Base-by-base conservation (phyloP, 768 basidiomycete genomes). In the Asterophora lycoperdoides region DNA sequence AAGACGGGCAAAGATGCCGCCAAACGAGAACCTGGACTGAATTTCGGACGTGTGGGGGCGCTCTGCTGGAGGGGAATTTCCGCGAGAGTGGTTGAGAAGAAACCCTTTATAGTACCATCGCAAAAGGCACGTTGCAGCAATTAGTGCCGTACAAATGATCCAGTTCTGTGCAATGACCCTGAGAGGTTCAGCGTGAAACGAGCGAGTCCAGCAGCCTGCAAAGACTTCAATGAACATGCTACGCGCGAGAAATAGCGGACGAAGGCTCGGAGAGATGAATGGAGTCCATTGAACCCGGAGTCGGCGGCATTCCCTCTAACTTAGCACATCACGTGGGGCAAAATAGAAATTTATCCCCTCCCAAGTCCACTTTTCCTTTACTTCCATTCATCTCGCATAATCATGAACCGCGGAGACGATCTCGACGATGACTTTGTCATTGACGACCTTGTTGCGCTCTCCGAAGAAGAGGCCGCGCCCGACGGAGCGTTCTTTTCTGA, bases 391-490 rank as follows among this genome's bases (percentile, higher is more conserved):
- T 48, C 41, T 35, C 34, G 52, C 18, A 20, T 44, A 26, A 56
- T 46, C 52, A 68, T 67, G 64, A 65, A 64, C 30, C 70, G 72
- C 52, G 83, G 84, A 36, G 88, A 93, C 72, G 89, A 89, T 72
- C 74, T 93, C 15, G 88, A 87, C 41, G 91, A 93, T 63, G 86
- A 91, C 55, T 90, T 86, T 60, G 71, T 86, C 43, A 76, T 76
- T 28, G 84, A 93, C 53, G 83, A 84, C 37, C 69, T 79, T 11
- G 77, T 87, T 0, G 83, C 81, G 0, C 67, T 78, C 11, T 84
- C 82, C 0, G 84, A 74, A 9, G 83, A 80, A 39, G 86, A 86
- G 53, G 79, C 63, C 8, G 60, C 65, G 26, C 60, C 68, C 36
- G 68, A 69, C 28, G 58, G 30, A 20, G 50, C 41, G 46, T 59